Conservation (phyloP, 305 asterid species). For the Fraxinus xanthoxyloides region DNA sequence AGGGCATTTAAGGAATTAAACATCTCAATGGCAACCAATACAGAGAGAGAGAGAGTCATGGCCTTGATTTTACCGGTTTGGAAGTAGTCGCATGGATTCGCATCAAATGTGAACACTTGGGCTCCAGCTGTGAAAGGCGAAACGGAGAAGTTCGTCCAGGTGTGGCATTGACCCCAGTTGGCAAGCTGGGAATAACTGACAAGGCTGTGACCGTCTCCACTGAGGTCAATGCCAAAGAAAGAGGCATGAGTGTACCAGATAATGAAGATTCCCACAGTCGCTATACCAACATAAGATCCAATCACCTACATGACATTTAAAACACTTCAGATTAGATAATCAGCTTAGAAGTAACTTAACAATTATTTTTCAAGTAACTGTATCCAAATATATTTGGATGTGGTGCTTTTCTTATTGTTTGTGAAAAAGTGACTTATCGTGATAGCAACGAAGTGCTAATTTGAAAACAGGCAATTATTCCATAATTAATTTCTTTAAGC, state of each 20-base stretch:
- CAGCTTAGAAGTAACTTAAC: not conserved
- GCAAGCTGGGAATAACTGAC: slow-evolving; percentile 74
- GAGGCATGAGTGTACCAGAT: slow-evolving; percentile 87
- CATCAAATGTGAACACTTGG: slow-evolving; percentile 45
- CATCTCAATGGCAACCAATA: slow-evolving; percentile 94
- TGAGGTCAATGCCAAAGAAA: slow-evolving; percentile 84
- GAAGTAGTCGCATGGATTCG: slow-evolving; percentile 84
- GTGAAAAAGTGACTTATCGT: not conserved
- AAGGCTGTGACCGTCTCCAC: slow-evolving; percentile 92
- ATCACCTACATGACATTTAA: slow-evolving; percentile 54
- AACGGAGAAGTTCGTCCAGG: slow-evolving; percentile 83
- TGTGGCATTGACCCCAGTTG: slow-evolving; percentile 81
- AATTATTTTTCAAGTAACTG: not conserved
- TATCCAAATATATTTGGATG: not conserved
- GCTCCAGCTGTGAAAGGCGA: slow-evolving; percentile 83
- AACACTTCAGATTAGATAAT: not conserved
- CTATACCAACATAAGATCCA: slow-evolving; percentile 87
- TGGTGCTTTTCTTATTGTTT: not conserved
- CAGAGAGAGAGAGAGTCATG: slow-evolving; percentile 90
- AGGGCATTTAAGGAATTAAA: slow-evolving; percentile 92
- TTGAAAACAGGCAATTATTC: too few species aligned
- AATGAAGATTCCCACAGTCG: slow-evolving; percentile 85
- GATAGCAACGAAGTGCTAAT: too few species aligned
- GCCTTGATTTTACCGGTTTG: slow-evolving; percentile 87
- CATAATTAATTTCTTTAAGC: not conserved